Evolutionary conservation across 805 yeast species (phyloP).

Genomic region (Teunomyces tritomae): DNA sequence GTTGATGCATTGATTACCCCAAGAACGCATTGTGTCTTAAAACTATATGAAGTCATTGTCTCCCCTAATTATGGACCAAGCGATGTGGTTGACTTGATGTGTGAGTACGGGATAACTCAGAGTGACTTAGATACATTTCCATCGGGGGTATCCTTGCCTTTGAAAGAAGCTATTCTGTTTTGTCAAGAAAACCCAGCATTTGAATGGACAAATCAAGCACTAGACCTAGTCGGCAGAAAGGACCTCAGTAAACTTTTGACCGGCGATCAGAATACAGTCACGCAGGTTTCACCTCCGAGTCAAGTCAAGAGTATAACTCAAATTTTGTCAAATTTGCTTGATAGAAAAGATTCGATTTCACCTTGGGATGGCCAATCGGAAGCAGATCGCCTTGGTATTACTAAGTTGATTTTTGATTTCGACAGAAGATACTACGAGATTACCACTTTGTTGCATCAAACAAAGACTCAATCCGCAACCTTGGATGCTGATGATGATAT

Average conservation of each 20-base stretch:
- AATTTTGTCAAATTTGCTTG: slow-evolving; percentile 39
- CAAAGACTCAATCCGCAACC: slow-evolving; percentile 57
- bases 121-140: slow-evolving; percentile 68
- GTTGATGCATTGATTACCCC: slow-evolving; percentile 65
- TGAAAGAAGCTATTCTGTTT: slow-evolving; percentile 56
- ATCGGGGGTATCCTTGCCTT: slow-evolving; percentile 63
- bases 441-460: slow-evolving; percentile 66
- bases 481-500: slow-evolving; percentile 36
- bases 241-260: slow-evolving; percentile 48
- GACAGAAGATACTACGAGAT: slow-evolving; percentile 82
- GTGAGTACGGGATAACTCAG: slow-evolving; percentile 50
- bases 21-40: slow-evolving; percentile 55
- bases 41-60: slow-evolving; percentile 61
- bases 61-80: slow-evolving; percentile 50
- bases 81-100: slow-evolving; percentile 61
- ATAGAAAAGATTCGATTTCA: slow-evolving; percentile 40
- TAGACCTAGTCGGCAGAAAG: slow-evolving; percentile 63
- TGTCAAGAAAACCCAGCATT: slow-evolving; percentile 54
- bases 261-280: not conserved
- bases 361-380: slow-evolving; percentile 75
- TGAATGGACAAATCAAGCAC: slow-evolving; percentile 44
- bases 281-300: not conserved
- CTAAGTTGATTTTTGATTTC: slow-evolving; percentile 67
- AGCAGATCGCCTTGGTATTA: slow-evolving; percentile 63
- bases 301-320: slow-evolving; percentile 34